A percentile compares a stretch with the other conserved stretches of the same genome.
These are phyloP conservation scores for Puccinia polysora DNA, from an alignment of 1,284 basidiomycete genomes.

Conservation along the genomic window DNA sequence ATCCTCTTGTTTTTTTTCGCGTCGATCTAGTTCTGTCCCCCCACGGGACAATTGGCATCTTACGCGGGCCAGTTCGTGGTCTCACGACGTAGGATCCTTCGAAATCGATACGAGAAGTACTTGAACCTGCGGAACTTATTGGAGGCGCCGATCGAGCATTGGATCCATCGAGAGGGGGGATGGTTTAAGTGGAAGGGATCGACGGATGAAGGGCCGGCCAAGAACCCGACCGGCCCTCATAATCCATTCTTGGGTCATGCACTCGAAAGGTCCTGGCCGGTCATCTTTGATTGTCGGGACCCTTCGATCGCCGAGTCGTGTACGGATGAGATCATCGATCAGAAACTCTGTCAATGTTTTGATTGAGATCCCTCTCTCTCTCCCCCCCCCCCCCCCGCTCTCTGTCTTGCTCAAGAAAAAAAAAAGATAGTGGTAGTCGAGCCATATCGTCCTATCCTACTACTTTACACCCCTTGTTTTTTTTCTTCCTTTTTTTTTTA, in stretches of 20 bases:
- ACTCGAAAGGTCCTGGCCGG: conserved; percentile 52
- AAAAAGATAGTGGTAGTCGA: no score
- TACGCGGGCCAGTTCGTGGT: conserved; percentile 54
- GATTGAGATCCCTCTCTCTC: no score
- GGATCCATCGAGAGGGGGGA: conserved; percentile 52
- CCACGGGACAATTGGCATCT: conserved; percentile 45
- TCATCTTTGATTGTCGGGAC: conserved; percentile 50
- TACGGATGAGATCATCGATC: conserved; percentile 6
- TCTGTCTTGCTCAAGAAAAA: no score
- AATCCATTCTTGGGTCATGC: conserved; percentile 49
- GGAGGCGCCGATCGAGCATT: conserved; percentile 50
- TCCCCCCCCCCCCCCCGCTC: no score
- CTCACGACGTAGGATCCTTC: conserved; percentile 49
- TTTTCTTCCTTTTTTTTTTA: no score
- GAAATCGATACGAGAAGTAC: conserved; percentile 47
- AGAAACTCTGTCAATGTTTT: conserved; percentile 22
- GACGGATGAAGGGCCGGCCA: conserved; percentile 6
- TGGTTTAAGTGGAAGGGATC: conserved; percentile 47
- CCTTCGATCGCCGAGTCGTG: conserved; percentile 22
- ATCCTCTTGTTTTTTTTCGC: conserved; percentile 48
- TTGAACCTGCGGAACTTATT: conserved; percentile 48
- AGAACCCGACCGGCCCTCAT: background rate
- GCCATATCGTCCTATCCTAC: no score
- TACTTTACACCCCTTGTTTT: no score
- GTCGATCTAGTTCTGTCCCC: conserved; percentile 29